Evolutionary conservation across 2,329 filamentous ascomycete genomes (phyloP), one percentile per base, ranked within the genome.

Genomic region (Plectosphaerella cucumerina): DNA sequence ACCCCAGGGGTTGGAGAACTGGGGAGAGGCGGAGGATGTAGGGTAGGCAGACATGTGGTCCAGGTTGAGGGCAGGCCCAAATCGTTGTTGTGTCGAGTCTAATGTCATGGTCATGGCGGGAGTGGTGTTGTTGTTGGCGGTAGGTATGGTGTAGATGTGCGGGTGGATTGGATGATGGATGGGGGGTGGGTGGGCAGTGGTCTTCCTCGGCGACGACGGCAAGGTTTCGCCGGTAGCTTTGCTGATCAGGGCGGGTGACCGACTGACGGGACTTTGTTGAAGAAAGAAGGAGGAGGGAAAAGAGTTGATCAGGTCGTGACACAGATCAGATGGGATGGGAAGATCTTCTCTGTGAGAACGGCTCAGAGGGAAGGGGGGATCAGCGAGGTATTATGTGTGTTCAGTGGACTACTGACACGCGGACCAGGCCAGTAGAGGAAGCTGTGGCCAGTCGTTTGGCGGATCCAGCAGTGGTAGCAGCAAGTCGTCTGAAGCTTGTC

Each of bases 1-100:
- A 45, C 76, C 77, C 92, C 92, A 97, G 41, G 91, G 91, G 70
- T 97, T 94, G 63, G 87, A 91, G 75, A 97, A 97, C 58, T 94
- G 87, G 58, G 88, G 84, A 73, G 78, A 65, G 75, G 79, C 67
- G 54, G 64, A 56, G 59, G 68, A 66, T 34, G 71, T 68, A 53
- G 75, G 71, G 71, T 89, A 90, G 60, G 72, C 70, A 68, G 88
- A 84, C 78, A 91, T 85, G 68, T 83, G 79, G 69, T 93, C 89
- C 77, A 93, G 94, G 70, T 83, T 84, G 75, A 96, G 72, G 67
- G 37, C n/a, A 20, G 80, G 82, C 65, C 81, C 89, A 74, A 87
- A 89, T 69, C 84, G 83, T 76, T 85, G 89, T 74, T 93, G 90
- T 70, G 91, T 89, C 65, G 85, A 84, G 75, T 96, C 90, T 77